Evolutionary conservation across 2,329 filamentous ascomycete species (phyloP), one percentile per base, ranked within the genome.

Genomic region (Calycina marina): DNA sequence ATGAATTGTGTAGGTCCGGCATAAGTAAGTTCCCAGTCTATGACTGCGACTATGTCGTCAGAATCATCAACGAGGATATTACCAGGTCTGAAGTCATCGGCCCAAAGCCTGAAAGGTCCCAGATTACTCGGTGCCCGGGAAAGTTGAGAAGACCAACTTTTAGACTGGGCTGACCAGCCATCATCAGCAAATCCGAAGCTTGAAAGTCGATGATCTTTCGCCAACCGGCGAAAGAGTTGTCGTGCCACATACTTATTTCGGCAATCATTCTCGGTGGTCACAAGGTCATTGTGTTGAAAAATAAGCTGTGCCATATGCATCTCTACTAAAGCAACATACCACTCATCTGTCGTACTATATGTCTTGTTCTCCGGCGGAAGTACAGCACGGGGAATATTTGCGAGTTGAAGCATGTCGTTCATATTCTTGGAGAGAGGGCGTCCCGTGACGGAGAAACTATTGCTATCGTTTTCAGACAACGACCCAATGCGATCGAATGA

Each of bases 1-100:
- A 25, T 32, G 28, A 56, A 59, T 26, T 58, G 48, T 25, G 45
- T 36, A 0, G 56, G 55, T 0, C 44, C 56, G 2, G 39, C 46
- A 32, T 58, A 57, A 0, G 52, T 41, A 31, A 53, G 56, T 41
- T 62, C 58, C 56, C 56, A 62, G 40, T 61, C 58, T 4, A 63
- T 53, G 0, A 57, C 48, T 2, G 44, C 53, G 4, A 51, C 42
- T 1, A 61, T 36, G 0, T 44, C 31, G 4, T 50, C 30, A 3
- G 50, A 32, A 3, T 48, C 34, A 10, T 54, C 42, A 3, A 57
- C 6, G 2, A 59, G 43, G 14, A 56, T 37, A 26, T 59, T 58
- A 3, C 40, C 40, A 10, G 54, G 42, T 2, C 24, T 40, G 4
- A 59, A 44, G 28, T 58, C 53, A 18, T 60, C 55, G 8, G 40